These are phyloP conservation scores for Fraxinus baroniana DNA, from an alignment of 305 asterid genomes.

Conservation along the genomic window DNA sequence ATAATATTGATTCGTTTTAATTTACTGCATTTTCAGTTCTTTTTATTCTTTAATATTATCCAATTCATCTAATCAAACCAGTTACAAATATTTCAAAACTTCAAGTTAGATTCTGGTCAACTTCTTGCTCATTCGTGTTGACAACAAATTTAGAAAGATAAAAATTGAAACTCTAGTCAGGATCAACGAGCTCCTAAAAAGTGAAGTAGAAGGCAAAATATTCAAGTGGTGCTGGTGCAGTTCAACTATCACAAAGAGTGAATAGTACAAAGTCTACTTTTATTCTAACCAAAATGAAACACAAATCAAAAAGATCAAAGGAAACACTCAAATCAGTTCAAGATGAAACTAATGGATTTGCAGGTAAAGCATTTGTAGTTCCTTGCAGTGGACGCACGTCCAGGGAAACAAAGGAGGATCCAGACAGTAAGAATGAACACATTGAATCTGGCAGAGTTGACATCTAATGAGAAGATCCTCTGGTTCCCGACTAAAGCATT, in stretches of 20 bases:
- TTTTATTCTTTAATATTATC: too few relatives aligned
- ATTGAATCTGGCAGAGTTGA: conserved; percentile 48
- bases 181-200: neutral
- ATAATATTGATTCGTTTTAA: neutral
- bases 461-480: conserved; percentile 76
- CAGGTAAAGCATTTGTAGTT: conserved; percentile 57
- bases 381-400: conserved; percentile 71
- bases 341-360: conserved; percentile 34
- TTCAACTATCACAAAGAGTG: neutral
- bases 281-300: neutral
- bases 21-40: neutral
- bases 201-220: neutral
- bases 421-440: conserved; percentile 72
- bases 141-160: neutral
- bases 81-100: neutral
- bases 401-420: conserved; percentile 90
- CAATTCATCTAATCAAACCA: neutral
- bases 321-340: neutral
- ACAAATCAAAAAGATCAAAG: neutral
- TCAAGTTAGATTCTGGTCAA: neutral
- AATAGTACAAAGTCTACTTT: neutral
- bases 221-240: neutral
- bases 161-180: neutral
- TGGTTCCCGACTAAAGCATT: conserved; percentile 69
- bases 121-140: neutral